These are phyloP conservation scores for Coprinopsis strossmayeri DNA, from an alignment of 768 basidiomycete genomes.

Conservation along the genomic window DNA sequence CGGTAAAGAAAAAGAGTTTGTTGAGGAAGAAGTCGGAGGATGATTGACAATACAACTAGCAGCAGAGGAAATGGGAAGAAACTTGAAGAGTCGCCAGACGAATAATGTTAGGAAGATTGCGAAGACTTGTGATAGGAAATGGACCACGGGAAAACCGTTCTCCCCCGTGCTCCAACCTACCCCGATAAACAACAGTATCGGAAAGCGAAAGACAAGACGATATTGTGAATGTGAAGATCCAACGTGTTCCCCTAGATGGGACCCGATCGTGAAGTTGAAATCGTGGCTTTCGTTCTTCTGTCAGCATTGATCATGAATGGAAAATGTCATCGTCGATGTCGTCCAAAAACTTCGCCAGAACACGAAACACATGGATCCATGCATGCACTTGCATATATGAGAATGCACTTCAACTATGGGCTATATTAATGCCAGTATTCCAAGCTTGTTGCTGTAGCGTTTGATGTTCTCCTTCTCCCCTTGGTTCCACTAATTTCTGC, in stretches of 20 bases:
- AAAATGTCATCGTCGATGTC: background rate
- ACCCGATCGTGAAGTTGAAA: too few relatives aligned
- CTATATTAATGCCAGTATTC: conserved; percentile 39
- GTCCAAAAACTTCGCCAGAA: too few relatives aligned
- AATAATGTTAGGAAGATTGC: conserved; percentile 6
- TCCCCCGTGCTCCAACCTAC: conserved; percentile 1
- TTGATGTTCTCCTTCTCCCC: conserved; percentile 7
- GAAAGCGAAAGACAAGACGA: background rate
- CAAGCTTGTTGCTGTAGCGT: conserved; percentile 13
- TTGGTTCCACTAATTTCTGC: conserved; percentile 23
- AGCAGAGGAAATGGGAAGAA: conserved; percentile 4
- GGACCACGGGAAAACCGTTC: background rate
- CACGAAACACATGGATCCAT: background rate
- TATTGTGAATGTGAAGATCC: background rate
- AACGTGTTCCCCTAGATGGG: too few relatives aligned
- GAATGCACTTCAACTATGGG: conserved; percentile 28
- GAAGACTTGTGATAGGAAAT: conserved; percentile 1
- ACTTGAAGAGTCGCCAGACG: background rate
- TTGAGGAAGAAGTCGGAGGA: background rate
- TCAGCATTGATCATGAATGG: conserved; percentile 2
- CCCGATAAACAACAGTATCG: conserved; percentile 3
- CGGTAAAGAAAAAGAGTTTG: background rate
- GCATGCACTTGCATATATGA: background rate
- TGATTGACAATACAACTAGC: background rate
- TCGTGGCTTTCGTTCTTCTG: conserved; percentile 2